Evolutionary conservation across 2,329 filamentous ascomycete genomes (phyloP).

Genomic region (Botrytis squamosa): DNA sequence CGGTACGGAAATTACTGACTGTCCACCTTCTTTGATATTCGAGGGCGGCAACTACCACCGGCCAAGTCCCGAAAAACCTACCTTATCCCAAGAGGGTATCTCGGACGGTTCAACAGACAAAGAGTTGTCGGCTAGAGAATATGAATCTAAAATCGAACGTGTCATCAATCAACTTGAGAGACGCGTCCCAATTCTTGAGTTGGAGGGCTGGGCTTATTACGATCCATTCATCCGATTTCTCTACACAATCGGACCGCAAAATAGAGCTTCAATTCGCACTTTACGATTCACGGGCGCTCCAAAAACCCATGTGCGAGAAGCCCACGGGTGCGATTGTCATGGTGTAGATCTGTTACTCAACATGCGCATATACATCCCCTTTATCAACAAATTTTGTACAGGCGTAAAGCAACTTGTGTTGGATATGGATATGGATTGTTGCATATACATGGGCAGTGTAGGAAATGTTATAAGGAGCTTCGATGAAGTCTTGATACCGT

Average conservation of each 20-base stretch:
- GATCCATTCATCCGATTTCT: not conserved
- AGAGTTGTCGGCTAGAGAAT: not conserved
- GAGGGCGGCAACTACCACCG: not conserved
- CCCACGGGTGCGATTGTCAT: not conserved
- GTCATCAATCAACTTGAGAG: not conserved
- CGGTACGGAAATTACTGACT: no score
- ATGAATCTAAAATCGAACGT: not conserved
- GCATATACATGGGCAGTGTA: rapidly evolving
- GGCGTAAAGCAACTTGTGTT: not conserved
- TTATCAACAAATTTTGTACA: not conserved
- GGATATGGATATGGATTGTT: not conserved
- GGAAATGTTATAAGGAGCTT: not conserved
- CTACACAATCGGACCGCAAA: not conserved
- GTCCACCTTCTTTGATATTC: not conserved
- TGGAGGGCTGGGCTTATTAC: not conserved
- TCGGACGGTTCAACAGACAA: rapidly evolving
- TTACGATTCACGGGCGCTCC: not conserved
- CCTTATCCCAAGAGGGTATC: not conserved
- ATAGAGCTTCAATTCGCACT: not conserved
- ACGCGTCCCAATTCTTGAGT: not conserved
- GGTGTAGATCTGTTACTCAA: not conserved
- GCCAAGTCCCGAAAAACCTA: not conserved
- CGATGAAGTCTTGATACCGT: not conserved
- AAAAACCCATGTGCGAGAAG: not conserved
- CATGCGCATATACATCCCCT: not conserved